Evolutionary conservation across 306 rosid species (phyloP).

Genomic region (Prunus mongolica): DNA sequence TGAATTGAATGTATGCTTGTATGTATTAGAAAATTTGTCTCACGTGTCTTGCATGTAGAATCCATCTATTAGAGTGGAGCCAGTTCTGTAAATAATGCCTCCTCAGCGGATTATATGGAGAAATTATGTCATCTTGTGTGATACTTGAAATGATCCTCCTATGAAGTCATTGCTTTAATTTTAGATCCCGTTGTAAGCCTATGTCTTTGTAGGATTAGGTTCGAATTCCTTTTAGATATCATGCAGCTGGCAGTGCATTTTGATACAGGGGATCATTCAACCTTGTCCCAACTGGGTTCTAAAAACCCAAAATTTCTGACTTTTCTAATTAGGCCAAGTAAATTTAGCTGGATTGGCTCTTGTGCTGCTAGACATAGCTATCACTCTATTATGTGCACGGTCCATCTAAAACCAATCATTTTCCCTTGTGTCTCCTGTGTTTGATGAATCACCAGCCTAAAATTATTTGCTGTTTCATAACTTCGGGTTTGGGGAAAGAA

Average conservation of each 20-base stretch:
- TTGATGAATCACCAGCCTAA: neutral
- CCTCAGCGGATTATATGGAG: neutral
- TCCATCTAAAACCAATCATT: neutral
- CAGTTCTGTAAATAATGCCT: neutral
- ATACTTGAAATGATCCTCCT: neutral
- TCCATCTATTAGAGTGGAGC: slow-evolving; percentile 7
- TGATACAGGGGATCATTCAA: neutral
- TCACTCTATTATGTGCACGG: neutral
- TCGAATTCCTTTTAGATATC: neutral
- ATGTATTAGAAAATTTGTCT: neutral
- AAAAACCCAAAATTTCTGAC: neutral
- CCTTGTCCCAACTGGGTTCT: neutral
- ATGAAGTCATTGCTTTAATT: neutral
- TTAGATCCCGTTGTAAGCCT: neutral
- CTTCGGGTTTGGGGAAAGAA: neutral
- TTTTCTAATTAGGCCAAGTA: neutral
- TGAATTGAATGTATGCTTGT: neutral
- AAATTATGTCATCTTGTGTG: neutral
- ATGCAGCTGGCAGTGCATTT: neutral
- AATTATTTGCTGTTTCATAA: neutral
- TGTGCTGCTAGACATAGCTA: neutral
- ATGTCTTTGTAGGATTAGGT: neutral
- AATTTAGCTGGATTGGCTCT: neutral
- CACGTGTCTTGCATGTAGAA: neutral
- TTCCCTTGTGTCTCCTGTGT: neutral